A percentile compares a stretch with the other conserved stretches of the same genome.
These are phyloP conservation scores for Ophiostoma piceae DNA, from an alignment of 2,329 filamentous ascomycete genomes.

Conservation along the genomic window DNA sequence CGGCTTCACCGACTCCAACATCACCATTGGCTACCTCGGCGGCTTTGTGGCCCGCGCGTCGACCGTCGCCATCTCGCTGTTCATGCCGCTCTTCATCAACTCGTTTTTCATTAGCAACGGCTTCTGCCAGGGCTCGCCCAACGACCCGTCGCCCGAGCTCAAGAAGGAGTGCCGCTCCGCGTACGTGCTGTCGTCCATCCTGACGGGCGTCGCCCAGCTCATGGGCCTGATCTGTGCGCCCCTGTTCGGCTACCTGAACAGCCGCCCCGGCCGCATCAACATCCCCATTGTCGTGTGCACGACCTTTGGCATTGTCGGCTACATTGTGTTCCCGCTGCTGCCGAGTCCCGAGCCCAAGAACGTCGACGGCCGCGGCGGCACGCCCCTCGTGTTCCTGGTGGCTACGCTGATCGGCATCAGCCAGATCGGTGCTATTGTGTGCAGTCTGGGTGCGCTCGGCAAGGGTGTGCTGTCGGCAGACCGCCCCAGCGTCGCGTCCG, in stretches of 20 bases:
- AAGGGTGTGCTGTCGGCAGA: conserved; percentile 62
- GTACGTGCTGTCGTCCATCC: conserved; percentile 78
- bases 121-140: conserved; percentile 64
- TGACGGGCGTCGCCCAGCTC: conserved; percentile 86
- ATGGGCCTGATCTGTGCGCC: conserved; percentile 80
- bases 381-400: conserved; percentile 64
- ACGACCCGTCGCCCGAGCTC: conserved; percentile 64
- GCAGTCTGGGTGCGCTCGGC: conserved; percentile 82
- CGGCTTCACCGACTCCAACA: conserved; percentile 69
- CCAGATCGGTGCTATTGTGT: conserved; percentile 95
- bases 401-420: conserved; percentile 80
- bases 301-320: conserved; percentile 69
- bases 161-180: conserved; percentile 80
- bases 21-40: conserved; percentile 82
- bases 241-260: conserved; percentile 79
- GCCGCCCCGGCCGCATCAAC: conserved; percentile 49
- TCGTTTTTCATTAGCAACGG: conserved; percentile 79
- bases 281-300: conserved; percentile 69
- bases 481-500: conserved; percentile 32
- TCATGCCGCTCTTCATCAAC: conserved; percentile 90
- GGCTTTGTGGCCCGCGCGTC: conserved; percentile 93
- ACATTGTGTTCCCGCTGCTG: conserved; percentile 69
- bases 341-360: conserved; percentile 68
- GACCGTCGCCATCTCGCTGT: conserved; percentile 89
- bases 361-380: conserved; percentile 60